A percentile compares a stretch with the other conserved stretches of the same genome.
Evolutionary conservation across 495 filamentous ascomycete species (phyloP).

Genomic region (Lasiosphaeris hirsuta): DNA sequence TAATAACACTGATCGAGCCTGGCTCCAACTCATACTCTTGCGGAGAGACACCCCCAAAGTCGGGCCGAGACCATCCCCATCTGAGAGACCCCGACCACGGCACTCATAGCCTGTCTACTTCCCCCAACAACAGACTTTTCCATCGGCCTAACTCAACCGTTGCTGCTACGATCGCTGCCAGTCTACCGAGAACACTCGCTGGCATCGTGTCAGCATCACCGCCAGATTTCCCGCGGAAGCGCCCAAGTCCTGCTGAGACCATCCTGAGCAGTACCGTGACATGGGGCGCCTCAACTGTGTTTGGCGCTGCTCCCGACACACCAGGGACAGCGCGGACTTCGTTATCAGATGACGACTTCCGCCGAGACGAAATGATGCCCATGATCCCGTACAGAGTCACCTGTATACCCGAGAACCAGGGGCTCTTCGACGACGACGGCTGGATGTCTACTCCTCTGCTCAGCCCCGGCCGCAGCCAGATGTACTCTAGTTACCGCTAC

Average conservation of each 20-base stretch:
- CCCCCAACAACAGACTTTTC: slow-evolving; percentile 58
- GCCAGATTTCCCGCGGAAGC: slow-evolving; percentile 61
- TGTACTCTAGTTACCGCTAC: slow-evolving; percentile 69
- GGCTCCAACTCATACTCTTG: slow-evolving; percentile 52
- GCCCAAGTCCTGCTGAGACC: slow-evolving; percentile 64
- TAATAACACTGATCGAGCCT: slow-evolving; percentile 47
- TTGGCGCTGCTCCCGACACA: slow-evolving; percentile 45
- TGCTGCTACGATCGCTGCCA: slow-evolving; percentile 63
- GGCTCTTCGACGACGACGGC: slow-evolving; percentile 75
- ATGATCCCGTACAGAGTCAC: slow-evolving; percentile 52
- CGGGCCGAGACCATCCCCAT: slow-evolving; percentile 25
- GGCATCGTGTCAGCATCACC: slow-evolving; percentile 70
- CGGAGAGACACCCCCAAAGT: slow-evolving; percentile 65
- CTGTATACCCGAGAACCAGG: slow-evolving; percentile 69
- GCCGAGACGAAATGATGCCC: slow-evolving; percentile 38
- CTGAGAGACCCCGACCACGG: slow-evolving; percentile 30
- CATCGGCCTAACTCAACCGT: slow-evolving; percentile 55
- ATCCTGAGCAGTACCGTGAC: slow-evolving; percentile 59
- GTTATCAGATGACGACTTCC: slow-evolving; percentile 44
- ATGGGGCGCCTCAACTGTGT: slow-evolving; percentile 63
- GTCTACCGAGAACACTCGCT: slow-evolving; percentile 67
- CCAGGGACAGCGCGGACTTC: slow-evolving; percentile 42
- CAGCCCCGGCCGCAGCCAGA: slow-evolving; percentile 54
- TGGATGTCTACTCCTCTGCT: slow-evolving; percentile 65
- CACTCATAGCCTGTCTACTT: slow-evolving; percentile 66